Base-by-base conservation (phyloP, 2,329 filamentous ascomycete genomes). In the Talaromyces sp. region DNA sequence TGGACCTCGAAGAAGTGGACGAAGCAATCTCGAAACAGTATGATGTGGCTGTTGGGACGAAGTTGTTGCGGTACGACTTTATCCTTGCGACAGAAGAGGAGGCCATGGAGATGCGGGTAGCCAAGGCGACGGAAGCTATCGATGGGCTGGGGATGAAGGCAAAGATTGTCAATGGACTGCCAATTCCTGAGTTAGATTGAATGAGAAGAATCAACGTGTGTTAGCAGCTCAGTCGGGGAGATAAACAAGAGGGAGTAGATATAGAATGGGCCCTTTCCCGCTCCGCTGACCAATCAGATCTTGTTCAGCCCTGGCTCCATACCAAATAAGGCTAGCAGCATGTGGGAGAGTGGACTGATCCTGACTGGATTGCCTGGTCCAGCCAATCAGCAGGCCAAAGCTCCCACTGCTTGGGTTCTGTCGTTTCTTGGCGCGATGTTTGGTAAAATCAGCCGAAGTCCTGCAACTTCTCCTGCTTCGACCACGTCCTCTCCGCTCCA, bases 121-220 rank as follows among this genome's bases (percentile, higher is more conserved):
- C 85, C 73, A 85, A 88, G 70, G 90, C 90, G 1, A 81, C 84
- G 69, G 83, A 88, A 69, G 91, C 90, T 0, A 80, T 94, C 77
- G 80, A 85, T 73, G 84, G 84, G 69, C 75, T 91, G 66, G 91
- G 91, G 0, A 78, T 84, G 68, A 87, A 83, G 71, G 85, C 93
- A 78, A 90, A 88, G 81, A 82, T 95, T 64, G 84, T 91, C 59
- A 86, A 93, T 72, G 90, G 92, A 65, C 75, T 93, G 71, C 90
- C 91, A 1, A 86, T 94, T 37, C 90, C 90, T 2, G 90, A 92
- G 70, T 78, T 87, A 45, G 84, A 87, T 73, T 87, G 31, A 24
- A 48, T 22, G 22, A 22, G 13, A 27, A 31, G 6, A 50, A 47
- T 24, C 14, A 13, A 31, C 7, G 27, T 31, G 27, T 31, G 27